These are phyloP conservation scores for Imleria badia DNA, from an alignment of 768 basidiomycete species.

Conservation along the genomic window DNA sequence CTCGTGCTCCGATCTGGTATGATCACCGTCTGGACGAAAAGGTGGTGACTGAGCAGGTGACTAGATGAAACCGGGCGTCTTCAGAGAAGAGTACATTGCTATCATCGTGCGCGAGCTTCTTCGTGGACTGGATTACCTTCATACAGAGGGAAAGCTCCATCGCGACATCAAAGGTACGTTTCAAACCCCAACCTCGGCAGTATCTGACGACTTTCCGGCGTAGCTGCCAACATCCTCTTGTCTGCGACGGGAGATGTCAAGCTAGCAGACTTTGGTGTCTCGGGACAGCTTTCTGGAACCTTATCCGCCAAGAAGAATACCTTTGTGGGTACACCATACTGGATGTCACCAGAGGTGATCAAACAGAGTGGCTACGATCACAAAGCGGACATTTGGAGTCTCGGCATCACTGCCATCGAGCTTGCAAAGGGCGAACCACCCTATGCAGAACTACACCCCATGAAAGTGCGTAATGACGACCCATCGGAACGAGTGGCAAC, in stretches of 20 bases:
- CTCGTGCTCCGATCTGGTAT: conserved; percentile 93
- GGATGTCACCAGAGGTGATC: conserved; percentile 99
- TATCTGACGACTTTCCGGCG: not conserved
- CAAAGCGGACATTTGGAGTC: conserved; percentile 98
- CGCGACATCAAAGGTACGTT: conserved; percentile 94
- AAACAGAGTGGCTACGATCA: conserved; percentile 99
- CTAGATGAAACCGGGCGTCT: conserved; percentile 98
- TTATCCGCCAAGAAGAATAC: conserved; percentile 96
- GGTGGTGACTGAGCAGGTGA: conserved; percentile 8
- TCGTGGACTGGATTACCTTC: conserved; percentile 91
- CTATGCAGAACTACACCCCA: conserved; percentile 97
- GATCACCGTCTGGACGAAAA: conserved; percentile 24
- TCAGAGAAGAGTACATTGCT: conserved; percentile 98
- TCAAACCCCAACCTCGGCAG: not conserved
- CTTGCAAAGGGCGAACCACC: conserved; percentile 97
- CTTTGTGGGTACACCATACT: conserved; percentile 96
- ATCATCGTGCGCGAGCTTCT: conserved; percentile 93
- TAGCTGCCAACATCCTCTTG: conserved; percentile 92
- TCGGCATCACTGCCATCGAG: conserved; percentile 97
- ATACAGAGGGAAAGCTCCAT: conserved; percentile 94
- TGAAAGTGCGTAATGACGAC: conserved; percentile 69
- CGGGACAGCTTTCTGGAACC: conserved; percentile 93
- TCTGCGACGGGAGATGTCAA: conserved; percentile 95
- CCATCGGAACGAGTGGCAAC: not conserved
- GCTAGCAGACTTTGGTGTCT: conserved; percentile 97